Percentiles rank a stretch among this genome's conserved stretches.
phyloP scores from a whole-genome alignment of 805 yeast species.

The Metschnikowia kunwiensis region DNA sequence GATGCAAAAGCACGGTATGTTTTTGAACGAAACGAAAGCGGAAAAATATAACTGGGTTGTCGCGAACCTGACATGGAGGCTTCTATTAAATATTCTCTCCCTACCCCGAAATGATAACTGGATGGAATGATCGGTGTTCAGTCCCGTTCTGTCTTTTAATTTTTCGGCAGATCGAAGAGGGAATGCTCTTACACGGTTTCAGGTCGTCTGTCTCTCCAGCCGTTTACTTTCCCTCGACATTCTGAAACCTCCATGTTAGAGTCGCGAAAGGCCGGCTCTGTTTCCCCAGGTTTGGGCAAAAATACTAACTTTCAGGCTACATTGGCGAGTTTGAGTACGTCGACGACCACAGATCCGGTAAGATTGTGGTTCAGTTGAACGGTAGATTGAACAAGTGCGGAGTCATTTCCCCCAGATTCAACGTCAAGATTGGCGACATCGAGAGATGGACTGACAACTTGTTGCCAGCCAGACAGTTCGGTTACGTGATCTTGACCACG shows the following conservation, averaged over 20 bases:
- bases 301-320: constrained; percentile 28
- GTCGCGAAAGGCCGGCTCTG: too few species aligned
- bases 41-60: too few species aligned
- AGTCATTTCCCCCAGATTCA: constrained; percentile 98
- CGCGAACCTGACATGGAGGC: too few species aligned
- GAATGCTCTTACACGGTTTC: constrained; percentile 65
- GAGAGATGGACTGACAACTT: constrained; percentile 99
- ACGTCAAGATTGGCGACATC: constrained; percentile 90
- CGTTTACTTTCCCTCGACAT: constrained; percentile 74
- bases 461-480: constrained; percentile 98
- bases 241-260: not conserved
- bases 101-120: constrained; percentile 93
- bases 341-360: constrained; percentile 37
- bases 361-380: constrained; percentile 35
- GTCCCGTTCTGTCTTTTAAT: constrained; percentile 97
- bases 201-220: constrained; percentile 36
- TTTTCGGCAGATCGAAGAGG: constrained; percentile 81
- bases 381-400: constrained; percentile 75
- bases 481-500: constrained; percentile 96
- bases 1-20: constrained; percentile 32
- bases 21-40: too few species aligned
- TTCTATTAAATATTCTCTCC: too few species aligned
- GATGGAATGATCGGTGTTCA: constrained; percentile 85
- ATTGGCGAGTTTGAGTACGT: constrained; percentile 37
- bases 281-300: not conserved